Conservation (phyloP, 208 protist species). For the Trypanosoma avium region DNA sequence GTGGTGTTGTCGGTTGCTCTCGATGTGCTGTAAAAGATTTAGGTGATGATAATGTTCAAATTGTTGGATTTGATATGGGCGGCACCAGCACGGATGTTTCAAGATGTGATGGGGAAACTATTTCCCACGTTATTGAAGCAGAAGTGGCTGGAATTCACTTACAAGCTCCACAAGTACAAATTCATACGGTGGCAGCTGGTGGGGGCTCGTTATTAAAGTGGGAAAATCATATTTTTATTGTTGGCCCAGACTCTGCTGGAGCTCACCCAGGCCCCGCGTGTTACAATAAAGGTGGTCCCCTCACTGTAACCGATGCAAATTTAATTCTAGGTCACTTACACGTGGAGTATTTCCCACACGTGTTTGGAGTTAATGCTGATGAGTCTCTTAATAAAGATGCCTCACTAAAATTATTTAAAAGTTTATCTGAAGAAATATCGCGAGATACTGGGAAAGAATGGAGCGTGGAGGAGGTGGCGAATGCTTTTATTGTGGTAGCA, state of each 20-base stretch:
- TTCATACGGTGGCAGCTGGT: conserved; percentile 96
- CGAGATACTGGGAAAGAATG: conserved; percentile 33
- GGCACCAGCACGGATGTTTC: too few species aligned
- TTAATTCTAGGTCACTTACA: conserved; percentile 91
- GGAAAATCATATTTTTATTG: conserved; percentile 85
- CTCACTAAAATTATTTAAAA: conserved; percentile 53
- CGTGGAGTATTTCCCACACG: conserved; percentile 92
- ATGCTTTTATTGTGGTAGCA: conserved; percentile 92
- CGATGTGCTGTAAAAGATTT: too few species aligned
- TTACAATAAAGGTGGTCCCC: conserved; percentile 92
- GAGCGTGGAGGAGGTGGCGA: conserved; percentile 84
- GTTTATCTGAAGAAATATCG: conserved; percentile 63
- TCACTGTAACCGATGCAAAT: conserved; percentile 96
- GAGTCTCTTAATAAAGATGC: conserved; percentile 62
- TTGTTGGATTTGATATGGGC: too few species aligned
- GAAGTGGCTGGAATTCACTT: conserved; percentile 86
- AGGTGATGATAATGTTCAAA: too few species aligned
- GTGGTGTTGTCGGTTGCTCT: too few species aligned
- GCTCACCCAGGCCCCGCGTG: conserved; percentile 91
- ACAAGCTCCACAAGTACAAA: conserved; percentile 94
- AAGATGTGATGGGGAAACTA: too few species aligned
- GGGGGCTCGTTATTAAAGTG: conserved; percentile 93
- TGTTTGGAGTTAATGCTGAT: conserved; percentile 89
- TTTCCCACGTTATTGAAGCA: too few species aligned
- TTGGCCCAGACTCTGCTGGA: conserved; percentile 93